Conservation (phyloP, 176 grass and related monocot species). For the Calamus simplicifolius region DNA sequence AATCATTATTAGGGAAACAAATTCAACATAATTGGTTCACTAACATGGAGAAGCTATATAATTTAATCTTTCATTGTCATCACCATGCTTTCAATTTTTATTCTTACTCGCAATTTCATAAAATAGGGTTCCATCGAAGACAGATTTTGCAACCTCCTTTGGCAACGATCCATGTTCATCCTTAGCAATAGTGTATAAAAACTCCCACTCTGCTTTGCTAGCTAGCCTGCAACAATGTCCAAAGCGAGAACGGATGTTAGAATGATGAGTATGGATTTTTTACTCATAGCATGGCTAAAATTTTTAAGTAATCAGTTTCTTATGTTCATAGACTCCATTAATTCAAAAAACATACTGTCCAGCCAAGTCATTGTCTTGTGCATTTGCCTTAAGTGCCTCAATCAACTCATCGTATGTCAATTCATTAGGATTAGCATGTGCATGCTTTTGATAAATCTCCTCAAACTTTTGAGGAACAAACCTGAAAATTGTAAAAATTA, state of each 20-base stretch:
- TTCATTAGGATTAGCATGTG: conserved; percentile 46
- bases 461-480: conserved; percentile 68
- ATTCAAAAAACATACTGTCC: conserved; percentile 37
- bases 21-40: too few relatives aligned
- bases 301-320: too few relatives aligned
- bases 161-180: conserved; percentile 54
- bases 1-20: too few relatives aligned
- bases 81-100: too few relatives aligned
- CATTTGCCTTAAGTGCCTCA: conserved; percentile 47
- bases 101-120: background rate
- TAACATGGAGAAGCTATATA: too few relatives aligned
- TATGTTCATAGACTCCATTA: too few relatives aligned
- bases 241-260: background rate
- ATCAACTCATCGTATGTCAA: conserved; percentile 40
- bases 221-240: conserved; percentile 29
- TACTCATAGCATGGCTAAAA: background rate
- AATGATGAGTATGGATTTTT: background rate
- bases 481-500: conserved; percentile 13
- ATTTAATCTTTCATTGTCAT: too few relatives aligned
- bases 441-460: conserved; percentile 67
- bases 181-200: conserved; percentile 43
- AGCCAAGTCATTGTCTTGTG: conserved; percentile 37
- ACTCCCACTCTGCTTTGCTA: conserved; percentile 46
- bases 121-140: conserved; percentile 69
- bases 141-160: conserved; percentile 44